Evolutionary conservation across 768 basidiomycete species (phyloP), one percentile per base, ranked within the genome.

Genomic region (Mycena floridula): DNA sequence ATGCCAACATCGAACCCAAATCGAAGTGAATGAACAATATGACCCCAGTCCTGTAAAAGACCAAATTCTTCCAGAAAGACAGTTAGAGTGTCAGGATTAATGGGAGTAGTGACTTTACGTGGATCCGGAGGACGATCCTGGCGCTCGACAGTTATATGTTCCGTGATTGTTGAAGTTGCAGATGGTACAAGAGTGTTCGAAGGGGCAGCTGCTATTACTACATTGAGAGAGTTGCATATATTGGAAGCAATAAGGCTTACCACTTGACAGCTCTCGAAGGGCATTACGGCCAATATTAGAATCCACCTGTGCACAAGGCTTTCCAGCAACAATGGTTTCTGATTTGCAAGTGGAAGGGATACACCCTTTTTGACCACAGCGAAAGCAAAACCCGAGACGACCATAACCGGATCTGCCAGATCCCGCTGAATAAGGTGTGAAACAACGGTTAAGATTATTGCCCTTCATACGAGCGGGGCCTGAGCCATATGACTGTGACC

Each of bases 1-100:
- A 64, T 48, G 1, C 70, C 68, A 5, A 68, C 54, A 40, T 66
- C 56, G 45, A 73, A 72, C 27, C 69, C 68, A 13, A 57, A 18
- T 0, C 47, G 47, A 1, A 73, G 44, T 25, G 70, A 62, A 1
- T 42, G n/a, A 1, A 66, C 13, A 1, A 71, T 52, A 30, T 68
- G 58, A 1, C 4, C 24, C 60, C 61, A 67, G 5, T 38, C 15
- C 15, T 46, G 40, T 25, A 49, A 37, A 6, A 64, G 36, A 28
- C 43, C 45, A 16, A 49, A 44, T 7, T 45, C 37, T 26, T 26
- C 7, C 12, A 66, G 45, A 18, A 53, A 2, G 0, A 26, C 24
- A 36, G 52, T 50, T 27, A 58, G 18, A 7, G 27, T 35, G 13
- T 50, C 50, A 2, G 61, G 27, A 16, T 53, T 42, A 4, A 72